Evolutionary conservation across 2,329 filamentous ascomycete species (phyloP), one percentile per base, ranked within the genome.

Genomic region (Xylariales sp.): DNA sequence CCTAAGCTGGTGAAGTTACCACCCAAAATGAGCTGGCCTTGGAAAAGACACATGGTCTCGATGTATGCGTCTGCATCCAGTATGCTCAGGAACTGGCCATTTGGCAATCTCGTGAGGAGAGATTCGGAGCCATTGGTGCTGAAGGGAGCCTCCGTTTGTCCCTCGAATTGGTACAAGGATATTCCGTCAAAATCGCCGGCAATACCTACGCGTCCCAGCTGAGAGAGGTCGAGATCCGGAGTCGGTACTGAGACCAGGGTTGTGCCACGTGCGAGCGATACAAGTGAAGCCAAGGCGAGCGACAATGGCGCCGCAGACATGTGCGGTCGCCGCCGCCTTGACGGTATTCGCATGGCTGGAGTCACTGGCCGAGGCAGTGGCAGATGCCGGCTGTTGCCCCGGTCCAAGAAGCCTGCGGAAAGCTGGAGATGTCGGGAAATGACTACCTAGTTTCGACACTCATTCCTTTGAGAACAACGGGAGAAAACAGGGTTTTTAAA

Each of bases 1-100:
- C 83, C 87, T 45, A 98, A 67, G 59, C 88, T 94, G 21, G 93
- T 97, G 59, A 98, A 98, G 66, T 97, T 97, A 33, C 93, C 93
- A 40, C 86, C 93, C 13, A 98, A 76, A 33, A 97, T 76, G 19
- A 97, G 77, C 28, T 74, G 70, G 51, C 73, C 66, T 36, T 80
- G 71, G 52, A 91, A 87, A 15, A 83, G 69, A 66, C 93, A 98
- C 85, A 98, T 93, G 47, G 88, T 76, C 55, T 82, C 76, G 55
- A 98, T 95, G 33, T 84, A 81, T 41, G 85, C 90, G 62, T 97
- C 88, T 30, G 89, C 83, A 28, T 79, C 74, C 37, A 83, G 78
- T 33, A 96, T 67, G 14, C 81, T 78, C 15, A 82, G 74, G 49
- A 96, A 88, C 19, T 81, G 79, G 51, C 90, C 89, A 64, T 95